A percentile compares a stretch with the other conserved stretches of the same genome.
Evolutionary conservation across 2,329 filamentous ascomycete species (phyloP).

Genomic region (Fusarium haematococcum): DNA sequence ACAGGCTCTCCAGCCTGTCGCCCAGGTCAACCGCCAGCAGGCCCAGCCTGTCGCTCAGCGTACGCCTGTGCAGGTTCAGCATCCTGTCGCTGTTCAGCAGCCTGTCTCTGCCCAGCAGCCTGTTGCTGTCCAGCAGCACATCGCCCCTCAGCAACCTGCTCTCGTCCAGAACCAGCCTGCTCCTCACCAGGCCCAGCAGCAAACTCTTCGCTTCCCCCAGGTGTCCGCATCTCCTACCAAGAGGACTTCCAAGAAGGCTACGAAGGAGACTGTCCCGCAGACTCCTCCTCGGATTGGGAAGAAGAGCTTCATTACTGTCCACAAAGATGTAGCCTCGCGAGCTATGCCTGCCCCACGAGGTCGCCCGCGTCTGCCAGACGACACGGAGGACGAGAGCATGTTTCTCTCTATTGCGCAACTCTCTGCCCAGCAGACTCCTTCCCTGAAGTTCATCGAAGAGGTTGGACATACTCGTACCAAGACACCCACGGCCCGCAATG

Average conservation of each 20-base stretch:
- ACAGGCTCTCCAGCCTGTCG: not conserved
- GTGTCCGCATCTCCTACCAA: not conserved
- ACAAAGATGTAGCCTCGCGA: not conserved
- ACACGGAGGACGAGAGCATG: not conserved
- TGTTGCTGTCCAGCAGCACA: not conserved
- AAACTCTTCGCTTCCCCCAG: not conserved
- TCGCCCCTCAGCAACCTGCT: not conserved
- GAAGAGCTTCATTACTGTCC: not conserved
- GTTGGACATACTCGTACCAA: not conserved
- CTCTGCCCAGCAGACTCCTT: not conserved
- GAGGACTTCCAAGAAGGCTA: not conserved
- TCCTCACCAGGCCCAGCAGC: not conserved
- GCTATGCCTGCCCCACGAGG: not conserved
- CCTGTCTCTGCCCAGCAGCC: not conserved
- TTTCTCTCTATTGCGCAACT: accelerated
- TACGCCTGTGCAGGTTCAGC: not conserved
- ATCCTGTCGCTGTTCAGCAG: not conserved
- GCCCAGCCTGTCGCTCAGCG: not conserved
- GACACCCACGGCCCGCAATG: not conserved
- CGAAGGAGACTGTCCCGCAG: not conserved
- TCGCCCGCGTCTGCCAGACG: not conserved
- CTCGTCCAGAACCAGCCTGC: not conserved
- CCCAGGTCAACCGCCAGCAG: not conserved
- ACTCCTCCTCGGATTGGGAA: no score
- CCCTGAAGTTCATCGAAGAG: not conserved